Conservation (phyloP, 2,329 filamentous ascomycete genomes). For the Colletotrichum gigasporum region DNA sequence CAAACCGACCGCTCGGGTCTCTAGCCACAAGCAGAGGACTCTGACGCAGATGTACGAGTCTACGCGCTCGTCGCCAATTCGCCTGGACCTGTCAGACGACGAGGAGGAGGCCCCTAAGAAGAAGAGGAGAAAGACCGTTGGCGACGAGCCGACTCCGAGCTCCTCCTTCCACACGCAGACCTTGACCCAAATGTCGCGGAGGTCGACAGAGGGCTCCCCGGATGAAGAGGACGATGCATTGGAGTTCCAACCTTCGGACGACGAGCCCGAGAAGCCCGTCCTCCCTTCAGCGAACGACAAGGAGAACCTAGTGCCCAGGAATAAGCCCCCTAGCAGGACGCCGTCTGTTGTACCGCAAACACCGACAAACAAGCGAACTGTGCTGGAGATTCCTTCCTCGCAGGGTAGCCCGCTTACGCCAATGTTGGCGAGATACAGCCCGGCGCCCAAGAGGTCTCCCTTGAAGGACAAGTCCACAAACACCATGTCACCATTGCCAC, state of each 20-base stretch:
- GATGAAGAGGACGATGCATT: constrained; percentile 18
- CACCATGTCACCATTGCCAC: constrained; percentile 20
- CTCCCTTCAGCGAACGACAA: constrained; percentile 51
- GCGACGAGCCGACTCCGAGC: constrained; percentile 38
- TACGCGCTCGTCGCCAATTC: constrained; percentile 34
- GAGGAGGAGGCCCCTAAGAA: constrained; percentile 31
- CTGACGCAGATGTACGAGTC: constrained; percentile 53
- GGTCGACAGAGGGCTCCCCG: constrained; percentile 48
- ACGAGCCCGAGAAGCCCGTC: constrained; percentile 42
- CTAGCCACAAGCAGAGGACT: constrained; percentile 46
- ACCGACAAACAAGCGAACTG: constrained; percentile 42
- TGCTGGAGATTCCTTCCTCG: constrained; percentile 56
- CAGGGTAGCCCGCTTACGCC: constrained; percentile 53
- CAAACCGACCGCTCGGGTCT: constrained; percentile 22
- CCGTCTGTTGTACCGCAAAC: constrained; percentile 53
- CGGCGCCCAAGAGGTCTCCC: constrained; percentile 46
- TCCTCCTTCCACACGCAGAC: constrained; percentile 52
- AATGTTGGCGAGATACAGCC: constrained; percentile 50
- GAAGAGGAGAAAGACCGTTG: constrained; percentile 40
- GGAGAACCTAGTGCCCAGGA: constrained; percentile 28
- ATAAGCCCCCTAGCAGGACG: constrained; percentile 38
- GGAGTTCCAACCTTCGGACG: constrained; percentile 50
- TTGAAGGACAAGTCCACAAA: constrained; percentile 47
- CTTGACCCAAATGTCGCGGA: constrained; percentile 53
- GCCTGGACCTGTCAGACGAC: constrained; percentile 38